Conservation (phyloP, 345 rosid genomes). For the Boechera stricta region DNA sequence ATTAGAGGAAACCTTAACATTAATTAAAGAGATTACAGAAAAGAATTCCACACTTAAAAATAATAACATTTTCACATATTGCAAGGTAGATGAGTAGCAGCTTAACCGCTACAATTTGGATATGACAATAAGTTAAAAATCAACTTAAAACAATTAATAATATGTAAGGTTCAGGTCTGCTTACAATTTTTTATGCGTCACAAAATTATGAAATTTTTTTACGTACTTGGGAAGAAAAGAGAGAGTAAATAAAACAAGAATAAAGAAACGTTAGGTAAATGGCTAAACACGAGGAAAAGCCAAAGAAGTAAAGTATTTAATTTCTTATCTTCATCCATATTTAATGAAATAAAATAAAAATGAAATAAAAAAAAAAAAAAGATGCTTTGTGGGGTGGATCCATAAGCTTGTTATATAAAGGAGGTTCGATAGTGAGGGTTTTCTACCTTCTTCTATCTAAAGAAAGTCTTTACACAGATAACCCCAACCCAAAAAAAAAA, state of each 20-base stretch:
- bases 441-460: constrained; percentile 55
- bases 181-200: constrained; percentile 9
- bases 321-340: constrained; percentile 17
- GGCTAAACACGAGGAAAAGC: constrained; percentile 28
- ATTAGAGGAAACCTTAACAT: not conserved
- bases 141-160: not conserved
- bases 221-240: not conserved
- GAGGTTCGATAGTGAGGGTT: constrained; percentile 53
- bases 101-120: not conserved
- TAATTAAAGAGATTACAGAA: too few species aligned
- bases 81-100: not conserved
- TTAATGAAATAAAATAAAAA: constrained; percentile 3
- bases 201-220: constrained; percentile 1
- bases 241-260: constrained; percentile 6
- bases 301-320: constrained; percentile 19
- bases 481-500: not conserved
- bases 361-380: not conserved
- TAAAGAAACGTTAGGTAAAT: constrained; percentile 26
- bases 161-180: not conserved
- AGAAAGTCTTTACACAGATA: constrained; percentile 38
- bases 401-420: constrained; percentile 63
- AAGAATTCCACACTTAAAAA: too few species aligned
- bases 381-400: constrained; percentile 48
- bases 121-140: not conserved
- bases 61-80: not conserved